phyloP scores from a whole-genome alignment of 306 rosid species.

The Vigna trinervia region DNA sequence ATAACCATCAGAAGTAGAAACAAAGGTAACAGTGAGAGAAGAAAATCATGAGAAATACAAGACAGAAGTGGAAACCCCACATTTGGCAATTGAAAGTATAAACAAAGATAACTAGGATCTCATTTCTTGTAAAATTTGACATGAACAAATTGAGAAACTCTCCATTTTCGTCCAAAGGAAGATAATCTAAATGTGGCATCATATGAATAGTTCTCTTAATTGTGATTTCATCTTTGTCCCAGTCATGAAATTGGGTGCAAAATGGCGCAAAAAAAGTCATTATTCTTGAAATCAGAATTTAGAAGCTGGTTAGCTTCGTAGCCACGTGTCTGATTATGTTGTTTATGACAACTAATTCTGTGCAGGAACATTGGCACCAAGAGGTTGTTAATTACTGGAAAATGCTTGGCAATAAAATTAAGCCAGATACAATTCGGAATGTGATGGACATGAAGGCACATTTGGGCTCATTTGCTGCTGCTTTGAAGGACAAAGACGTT shows the following conservation, averaged over 20 bases:
- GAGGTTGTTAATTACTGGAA: conserved; percentile 80
- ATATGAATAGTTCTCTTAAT: neutral
- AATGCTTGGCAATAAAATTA: conserved; percentile 68
- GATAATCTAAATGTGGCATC: conserved; percentile 20
- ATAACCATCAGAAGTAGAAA: conserved; percentile 7
- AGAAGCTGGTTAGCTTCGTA: conserved; percentile 16
- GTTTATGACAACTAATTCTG: conserved; percentile 41
- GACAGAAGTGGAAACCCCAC: conserved; percentile 13
- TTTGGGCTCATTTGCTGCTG: conserved; percentile 94
- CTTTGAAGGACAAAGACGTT: conserved; percentile 80
- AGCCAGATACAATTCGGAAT: conserved; percentile 73
- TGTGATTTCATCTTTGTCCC: neutral
- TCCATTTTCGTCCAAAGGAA: conserved; percentile 7
- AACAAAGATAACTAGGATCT: neutral
- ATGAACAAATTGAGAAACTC: conserved; percentile 1
- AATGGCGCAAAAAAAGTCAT: neutral
- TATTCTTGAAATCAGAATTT: neutral
- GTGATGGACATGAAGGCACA: conserved; percentile 97
- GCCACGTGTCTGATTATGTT: neutral
- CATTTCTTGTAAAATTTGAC: conserved; percentile 21
- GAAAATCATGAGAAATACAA: neutral
- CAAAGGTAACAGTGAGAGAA: conserved; percentile 21
- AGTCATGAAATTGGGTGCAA: neutral
- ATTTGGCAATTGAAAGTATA: conserved; percentile 16
- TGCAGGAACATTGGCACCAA: conserved; percentile 78